A percentile compares a stretch with the other conserved stretches of the same genome.
phyloP scores from a whole-genome alignment of 2,329 filamentous ascomycete species.

The Penicillium sp. region DNA sequence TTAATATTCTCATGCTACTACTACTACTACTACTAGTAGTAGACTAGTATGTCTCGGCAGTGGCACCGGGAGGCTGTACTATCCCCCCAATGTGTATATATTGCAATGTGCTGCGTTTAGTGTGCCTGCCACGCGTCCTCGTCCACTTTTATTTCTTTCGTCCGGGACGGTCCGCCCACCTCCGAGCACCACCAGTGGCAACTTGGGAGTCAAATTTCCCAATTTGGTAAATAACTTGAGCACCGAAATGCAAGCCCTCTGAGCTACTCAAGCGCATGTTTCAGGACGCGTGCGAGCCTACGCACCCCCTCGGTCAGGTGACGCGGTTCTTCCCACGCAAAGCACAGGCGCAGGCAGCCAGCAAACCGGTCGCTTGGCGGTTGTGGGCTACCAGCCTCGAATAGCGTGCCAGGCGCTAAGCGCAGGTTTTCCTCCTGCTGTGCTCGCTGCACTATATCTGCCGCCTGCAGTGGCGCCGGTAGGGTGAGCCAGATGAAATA shows the following conservation, averaged over 20 bases:
- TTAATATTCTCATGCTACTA: neutral
- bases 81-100: neutral
- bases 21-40: neutral
- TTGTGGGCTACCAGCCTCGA: conserved; percentile 67
- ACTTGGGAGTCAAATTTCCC: neutral
- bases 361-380: conserved; percentile 62
- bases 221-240: neutral
- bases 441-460: conserved; percentile 63
- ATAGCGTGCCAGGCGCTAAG: conserved; percentile 72
- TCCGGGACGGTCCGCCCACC: conserved; percentile 13
- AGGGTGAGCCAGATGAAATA: conserved; percentile 85
- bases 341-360: conserved; percentile 69
- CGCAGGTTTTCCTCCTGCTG: conserved; percentile 68
- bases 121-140: conserved; percentile 26
- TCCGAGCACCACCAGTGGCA: neutral
- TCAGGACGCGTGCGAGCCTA: conserved; percentile 59
- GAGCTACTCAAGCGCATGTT: conserved; percentile 15
- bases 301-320: conserved; percentile 70
- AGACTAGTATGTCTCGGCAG: neutral
- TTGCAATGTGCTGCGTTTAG: conserved; percentile 2
- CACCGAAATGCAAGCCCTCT: neutral
- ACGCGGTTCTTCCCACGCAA: conserved; percentile 73
- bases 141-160: neutral
- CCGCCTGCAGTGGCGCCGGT: conserved; percentile 59
- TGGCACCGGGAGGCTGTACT: neutral